These are phyloP conservation scores for Pleurotus salmoneostramineus DNA, from an alignment of 768 basidiomycete genomes.

Conservation along the genomic window DNA sequence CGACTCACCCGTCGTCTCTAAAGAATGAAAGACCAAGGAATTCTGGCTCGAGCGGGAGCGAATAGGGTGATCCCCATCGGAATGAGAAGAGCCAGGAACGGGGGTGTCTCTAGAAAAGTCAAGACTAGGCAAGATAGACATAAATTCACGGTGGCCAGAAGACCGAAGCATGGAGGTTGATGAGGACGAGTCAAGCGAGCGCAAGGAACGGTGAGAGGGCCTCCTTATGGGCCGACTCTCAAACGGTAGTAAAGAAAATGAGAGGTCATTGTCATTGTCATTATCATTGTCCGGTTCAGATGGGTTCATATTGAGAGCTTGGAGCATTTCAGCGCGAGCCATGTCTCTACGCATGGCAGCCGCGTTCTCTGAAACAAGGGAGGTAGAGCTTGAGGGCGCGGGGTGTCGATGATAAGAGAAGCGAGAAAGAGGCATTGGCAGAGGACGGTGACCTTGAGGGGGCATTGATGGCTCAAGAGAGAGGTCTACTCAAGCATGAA, in stretches of 20 bases:
- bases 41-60: neutral
- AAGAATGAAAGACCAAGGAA: neutral
- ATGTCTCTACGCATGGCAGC: slow-evolving; percentile 34
- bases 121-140: neutral
- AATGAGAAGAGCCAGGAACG: neutral
- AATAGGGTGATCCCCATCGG: neutral
- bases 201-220: neutral
- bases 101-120: slow-evolving; percentile 3
- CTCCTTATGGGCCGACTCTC: neutral
- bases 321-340: slow-evolving; percentile 30
- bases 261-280: neutral
- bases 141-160: neutral
- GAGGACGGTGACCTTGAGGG: neutral
- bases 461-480: neutral
- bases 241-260: neutral
- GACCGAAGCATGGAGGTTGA: no score
- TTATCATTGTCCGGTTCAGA: neutral
- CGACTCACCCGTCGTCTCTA: neutral
- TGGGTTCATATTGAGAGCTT: slow-evolving; percentile 11
- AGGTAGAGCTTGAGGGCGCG: slow-evolving; percentile 28
- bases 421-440: slow-evolving; percentile 6
- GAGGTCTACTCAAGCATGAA: no score
- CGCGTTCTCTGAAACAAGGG: slow-evolving; percentile 39
- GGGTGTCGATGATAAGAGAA: slow-evolving; percentile 12
- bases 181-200: neutral